These are phyloP conservation scores for Halenospora varia DNA, from an alignment of 495 filamentous ascomycete species.

Conservation along the genomic window DNA sequence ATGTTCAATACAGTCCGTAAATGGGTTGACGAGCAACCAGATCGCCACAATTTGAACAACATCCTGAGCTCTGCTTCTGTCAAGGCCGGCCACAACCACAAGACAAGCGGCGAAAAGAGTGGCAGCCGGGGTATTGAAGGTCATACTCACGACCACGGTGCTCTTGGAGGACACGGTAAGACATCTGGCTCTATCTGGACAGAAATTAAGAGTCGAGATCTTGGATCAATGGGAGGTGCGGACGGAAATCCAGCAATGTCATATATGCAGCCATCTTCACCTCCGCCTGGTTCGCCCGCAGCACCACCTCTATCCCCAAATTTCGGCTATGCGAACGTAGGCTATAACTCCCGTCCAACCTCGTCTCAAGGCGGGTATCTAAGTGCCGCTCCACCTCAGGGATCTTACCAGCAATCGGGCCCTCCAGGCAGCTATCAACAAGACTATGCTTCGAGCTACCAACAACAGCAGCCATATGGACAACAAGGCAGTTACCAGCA, in stretches of 20 bases:
- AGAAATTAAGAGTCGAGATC: constrained; percentile 41
- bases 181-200: constrained; percentile 46
- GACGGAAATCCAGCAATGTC: constrained; percentile 15
- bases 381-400: neutral
- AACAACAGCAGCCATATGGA: constrained; percentile 4
- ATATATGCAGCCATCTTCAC: constrained; percentile 9
- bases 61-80: constrained; percentile 79
- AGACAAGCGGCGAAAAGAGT: constrained; percentile 12
- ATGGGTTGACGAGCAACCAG: constrained; percentile 66
- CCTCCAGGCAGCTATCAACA: constrained; percentile 11
- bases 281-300: constrained; percentile 5
- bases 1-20: constrained; percentile 81
- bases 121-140: constrained; percentile 14
- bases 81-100: constrained; percentile 70
- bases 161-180: constrained; percentile 44
- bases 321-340: constrained; percentile 23
- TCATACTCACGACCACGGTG: constrained; percentile 29
- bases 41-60: constrained; percentile 62
- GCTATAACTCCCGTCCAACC: constrained; percentile 3
- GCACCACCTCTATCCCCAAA: constrained; percentile 13
- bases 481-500: constrained; percentile 8
- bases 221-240: constrained; percentile 31
- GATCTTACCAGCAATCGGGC: neutral
- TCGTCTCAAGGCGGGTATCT: constrained; percentile 15
- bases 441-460: constrained; percentile 5